Evolutionary conservation across 1,284 basidiomycete genomes (phyloP).

Genomic region (Farysia itapuensis): DNA sequence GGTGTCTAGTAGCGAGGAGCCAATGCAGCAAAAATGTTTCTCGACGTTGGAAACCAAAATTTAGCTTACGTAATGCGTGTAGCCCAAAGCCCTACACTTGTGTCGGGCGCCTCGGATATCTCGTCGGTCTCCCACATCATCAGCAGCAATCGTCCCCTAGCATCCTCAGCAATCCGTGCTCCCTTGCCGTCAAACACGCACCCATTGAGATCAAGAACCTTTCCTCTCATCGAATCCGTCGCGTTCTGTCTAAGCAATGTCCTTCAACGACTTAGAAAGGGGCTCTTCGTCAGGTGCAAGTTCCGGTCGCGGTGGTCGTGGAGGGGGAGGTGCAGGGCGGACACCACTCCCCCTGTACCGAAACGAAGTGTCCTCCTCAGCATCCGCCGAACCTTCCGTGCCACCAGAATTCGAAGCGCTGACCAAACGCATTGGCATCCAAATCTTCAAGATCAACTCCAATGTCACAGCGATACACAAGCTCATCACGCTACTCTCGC

Average conservation of each 20-base stretch:
- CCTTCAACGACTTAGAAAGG: slow-evolving; percentile 64
- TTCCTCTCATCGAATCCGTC: not conserved
- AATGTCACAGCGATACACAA: slow-evolving; percentile 94
- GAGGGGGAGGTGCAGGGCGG: slow-evolving; percentile 16
- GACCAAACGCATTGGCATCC: slow-evolving; percentile 83
- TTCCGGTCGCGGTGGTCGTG: slow-evolving; percentile 5
- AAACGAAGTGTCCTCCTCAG: slow-evolving; percentile 15
- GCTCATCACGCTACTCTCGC: slow-evolving; percentile 74
- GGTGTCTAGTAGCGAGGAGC: not conserved
- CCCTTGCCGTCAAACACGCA: too few relatives aligned
- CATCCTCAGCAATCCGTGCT: too few relatives aligned
- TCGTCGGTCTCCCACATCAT: too few relatives aligned
- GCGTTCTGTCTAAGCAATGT: too few relatives aligned
- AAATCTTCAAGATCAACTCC: slow-evolving; percentile 97
- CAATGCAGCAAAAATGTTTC: not conserved
- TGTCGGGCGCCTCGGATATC: too few relatives aligned
- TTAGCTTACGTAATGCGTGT: too few relatives aligned
- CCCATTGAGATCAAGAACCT: not conserved
- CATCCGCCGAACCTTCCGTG: not conserved
- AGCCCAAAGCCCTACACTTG: too few relatives aligned
- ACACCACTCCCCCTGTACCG: slow-evolving; percentile 37
- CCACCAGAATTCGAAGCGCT: slow-evolving; percentile 68
- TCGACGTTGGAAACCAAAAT: too few relatives aligned
- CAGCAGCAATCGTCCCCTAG: too few relatives aligned
- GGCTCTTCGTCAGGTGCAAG: slow-evolving; percentile 40